Conservation (phyloP, 1,139 yeast genomes). For the Taphrina deformans region DNA sequence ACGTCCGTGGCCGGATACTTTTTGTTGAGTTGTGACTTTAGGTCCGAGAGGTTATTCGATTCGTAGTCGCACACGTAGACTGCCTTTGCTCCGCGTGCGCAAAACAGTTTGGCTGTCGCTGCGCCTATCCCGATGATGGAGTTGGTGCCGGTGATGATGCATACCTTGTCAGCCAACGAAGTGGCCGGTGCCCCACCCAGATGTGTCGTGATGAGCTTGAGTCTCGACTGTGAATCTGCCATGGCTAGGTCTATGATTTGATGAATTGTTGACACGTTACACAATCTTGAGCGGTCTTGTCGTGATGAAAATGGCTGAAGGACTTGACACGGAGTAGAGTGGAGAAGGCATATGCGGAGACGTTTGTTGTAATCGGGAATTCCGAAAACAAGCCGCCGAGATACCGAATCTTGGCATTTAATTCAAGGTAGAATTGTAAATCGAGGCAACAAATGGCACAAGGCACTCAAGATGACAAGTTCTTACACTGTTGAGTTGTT, state of each 20-base stretch:
- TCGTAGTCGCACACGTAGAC: slow-evolving; percentile 36
- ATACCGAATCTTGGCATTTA: background rate
- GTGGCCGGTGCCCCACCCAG: slow-evolving; percentile 22
- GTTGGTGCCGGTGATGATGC: slow-evolving; percentile 37
- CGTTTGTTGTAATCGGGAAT: background rate
- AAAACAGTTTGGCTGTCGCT: slow-evolving; percentile 35
- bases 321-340: background rate
- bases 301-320: no score
- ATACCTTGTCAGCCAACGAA: slow-evolving; percentile 34
- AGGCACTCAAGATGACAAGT: no score
- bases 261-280: slow-evolving; percentile 32
- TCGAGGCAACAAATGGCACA: no score
- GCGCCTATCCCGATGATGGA: slow-evolving; percentile 37
- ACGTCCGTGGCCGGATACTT: slow-evolving; percentile 33
- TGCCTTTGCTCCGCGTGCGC: slow-evolving; percentile 35
- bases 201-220: slow-evolving; percentile 21
- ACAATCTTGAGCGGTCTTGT: background rate
- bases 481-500: no score
- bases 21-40: background rate
- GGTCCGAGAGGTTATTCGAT: slow-evolving; percentile 21
- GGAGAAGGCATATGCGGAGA: background rate
- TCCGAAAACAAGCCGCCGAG: background rate
- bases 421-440: no score
- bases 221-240: background rate
- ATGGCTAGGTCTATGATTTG: background rate